These are phyloP conservation scores for Heterobasidion occidentale DNA, from an alignment of 1,284 basidiomycete species.

Conservation along the genomic window DNA sequence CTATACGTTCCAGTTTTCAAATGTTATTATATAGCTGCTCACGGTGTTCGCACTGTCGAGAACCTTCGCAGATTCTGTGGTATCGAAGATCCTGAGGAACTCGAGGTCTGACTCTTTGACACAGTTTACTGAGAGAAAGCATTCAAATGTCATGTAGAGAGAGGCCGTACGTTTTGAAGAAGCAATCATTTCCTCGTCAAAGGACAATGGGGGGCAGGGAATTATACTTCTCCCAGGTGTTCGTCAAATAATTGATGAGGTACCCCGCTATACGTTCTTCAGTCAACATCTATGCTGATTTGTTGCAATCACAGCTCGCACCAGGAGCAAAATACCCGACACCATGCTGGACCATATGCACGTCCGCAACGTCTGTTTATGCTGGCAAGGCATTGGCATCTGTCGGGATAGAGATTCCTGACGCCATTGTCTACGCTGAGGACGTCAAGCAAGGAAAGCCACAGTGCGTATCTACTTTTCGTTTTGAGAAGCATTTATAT, in stretches of 20 bases:
- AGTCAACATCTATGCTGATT: not conserved
- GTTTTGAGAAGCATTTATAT: slow-evolving; percentile 9
- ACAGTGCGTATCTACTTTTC: slow-evolving; percentile 30
- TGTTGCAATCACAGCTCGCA: slow-evolving; percentile 29
- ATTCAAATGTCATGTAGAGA: slow-evolving; percentile 26
- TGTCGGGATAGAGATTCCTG: slow-evolving; percentile 47
- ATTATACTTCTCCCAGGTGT: slow-evolving; percentile 63
- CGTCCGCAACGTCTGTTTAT: slow-evolving; percentile 57
- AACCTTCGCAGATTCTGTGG: slow-evolving; percentile 69
- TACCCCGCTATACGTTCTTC: slow-evolving; percentile 11
- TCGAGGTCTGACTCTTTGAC: slow-evolving; percentile 40
- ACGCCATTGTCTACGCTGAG: slow-evolving; percentile 71
- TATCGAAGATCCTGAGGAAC: slow-evolving; percentile 56
- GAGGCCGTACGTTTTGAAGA: slow-evolving; percentile 63
- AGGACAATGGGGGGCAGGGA: slow-evolving; percentile 42
- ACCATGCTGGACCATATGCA: slow-evolving; percentile 61
- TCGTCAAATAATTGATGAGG: slow-evolving; percentile 42
- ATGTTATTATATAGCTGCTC: slow-evolving; percentile 43
- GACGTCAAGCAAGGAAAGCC: slow-evolving; percentile 80
- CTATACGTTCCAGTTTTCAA: slow-evolving; percentile 4
- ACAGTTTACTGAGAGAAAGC: not conserved
- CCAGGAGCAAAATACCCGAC: slow-evolving; percentile 36
- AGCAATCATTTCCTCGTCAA: slow-evolving; percentile 53
- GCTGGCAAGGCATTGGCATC: slow-evolving; percentile 45
- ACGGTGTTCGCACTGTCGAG: slow-evolving; percentile 77